Evolutionary conservation across 2,329 filamentous ascomycete species (phyloP), one percentile per base, ranked within the genome.

Genomic region (Phialemoniopsis sp.): DNA sequence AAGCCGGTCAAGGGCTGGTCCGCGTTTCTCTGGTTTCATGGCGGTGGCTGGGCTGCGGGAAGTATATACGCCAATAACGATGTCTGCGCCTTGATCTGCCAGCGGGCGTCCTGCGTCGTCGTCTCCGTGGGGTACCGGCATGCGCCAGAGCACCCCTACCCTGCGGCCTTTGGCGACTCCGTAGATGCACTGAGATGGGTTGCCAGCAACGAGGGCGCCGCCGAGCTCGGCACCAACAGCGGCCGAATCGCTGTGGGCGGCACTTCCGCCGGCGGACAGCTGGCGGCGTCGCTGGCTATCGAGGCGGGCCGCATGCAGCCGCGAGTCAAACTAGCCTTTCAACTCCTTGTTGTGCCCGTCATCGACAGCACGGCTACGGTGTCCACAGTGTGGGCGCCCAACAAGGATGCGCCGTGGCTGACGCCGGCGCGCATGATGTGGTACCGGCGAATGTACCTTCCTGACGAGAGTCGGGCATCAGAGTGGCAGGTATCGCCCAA

Each of bases 241-340:
- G 41, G 47, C 0, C 54, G 58, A 6, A 55, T 76, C 0, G 48
- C 76, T 0, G 47, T 76, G 0, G 72, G 72, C 1, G 72, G 72
- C 0, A 64, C 72, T 7, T 75, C 71, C 0, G 70, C 71, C 0
- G 72, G 72, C 0, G 66, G 58, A 0, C 61, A 62, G 46, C 42
- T 76, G 3, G 55, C 68, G 1, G 67, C 68, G 0, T 62, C 26
- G 21, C 21, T 26, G 21, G 6, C 21, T 6, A 26, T 26, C 21
- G 21, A 6, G 6, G 21, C 21, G 21, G 21, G 6, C 21, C 10
- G 21, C 21, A 26, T 26, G 6, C 6, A 26, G 10, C 21, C 21
- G 21, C 21, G 6, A 10, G 21, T 10, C 21, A 26, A 10, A 10
- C 21, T 26, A 10, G 21, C 21, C 6, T 26, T 18, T 3, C 38